Conservation (phyloP, 2,329 filamentous ascomycete genomes). For the Metarhizium album region DNA sequence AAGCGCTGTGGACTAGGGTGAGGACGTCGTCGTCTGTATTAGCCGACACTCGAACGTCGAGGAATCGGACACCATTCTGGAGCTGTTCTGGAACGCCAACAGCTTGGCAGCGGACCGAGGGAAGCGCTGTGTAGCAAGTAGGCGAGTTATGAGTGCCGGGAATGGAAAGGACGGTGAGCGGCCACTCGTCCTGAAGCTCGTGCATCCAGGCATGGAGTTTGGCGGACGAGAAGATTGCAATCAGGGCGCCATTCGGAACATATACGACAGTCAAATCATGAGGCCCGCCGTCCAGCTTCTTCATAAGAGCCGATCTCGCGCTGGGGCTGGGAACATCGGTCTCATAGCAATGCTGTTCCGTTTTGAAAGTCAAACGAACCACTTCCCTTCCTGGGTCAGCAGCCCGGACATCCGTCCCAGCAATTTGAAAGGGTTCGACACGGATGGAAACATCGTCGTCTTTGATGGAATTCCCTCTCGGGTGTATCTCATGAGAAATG, state of each 20-base stretch:
- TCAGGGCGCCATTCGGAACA: conserved; percentile 41
- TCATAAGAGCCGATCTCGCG: conserved; percentile 49
- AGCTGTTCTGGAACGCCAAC: conserved; percentile 69
- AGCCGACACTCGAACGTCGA: conserved; percentile 70
- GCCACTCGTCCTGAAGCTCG: conserved; percentile 57
- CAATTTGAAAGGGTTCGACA: conserved; percentile 58
- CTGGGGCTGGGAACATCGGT: conserved; percentile 60
- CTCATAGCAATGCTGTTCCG: conserved; percentile 46
- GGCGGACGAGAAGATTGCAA: conserved; percentile 60
- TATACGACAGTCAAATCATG: conserved; percentile 57
- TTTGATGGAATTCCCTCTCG: conserved; percentile 49
- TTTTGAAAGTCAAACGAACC: conserved; percentile 64
- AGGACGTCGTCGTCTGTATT: conserved; percentile 51
- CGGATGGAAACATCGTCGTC: conserved; percentile 51
- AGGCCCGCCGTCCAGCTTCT: conserved; percentile 37
- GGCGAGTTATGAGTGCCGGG: conserved; percentile 95
- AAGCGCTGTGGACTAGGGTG: conserved; percentile 78
- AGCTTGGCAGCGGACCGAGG: conserved; percentile 87
- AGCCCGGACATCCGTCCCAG: conserved; percentile 43
- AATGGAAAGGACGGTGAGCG: conserved; percentile 73
- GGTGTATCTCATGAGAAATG: conserved; percentile 18
- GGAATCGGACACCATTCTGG: conserved; percentile 82
- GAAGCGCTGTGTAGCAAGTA: conserved; percentile 72
- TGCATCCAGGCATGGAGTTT: conserved; percentile 72
- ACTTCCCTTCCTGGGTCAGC: conserved; percentile 52